Evolutionary conservation across 2,329 filamentous ascomycete genomes (phyloP), one percentile per base, ranked within the genome.

Genomic region (Teratosphaeria nubilosa): DNA sequence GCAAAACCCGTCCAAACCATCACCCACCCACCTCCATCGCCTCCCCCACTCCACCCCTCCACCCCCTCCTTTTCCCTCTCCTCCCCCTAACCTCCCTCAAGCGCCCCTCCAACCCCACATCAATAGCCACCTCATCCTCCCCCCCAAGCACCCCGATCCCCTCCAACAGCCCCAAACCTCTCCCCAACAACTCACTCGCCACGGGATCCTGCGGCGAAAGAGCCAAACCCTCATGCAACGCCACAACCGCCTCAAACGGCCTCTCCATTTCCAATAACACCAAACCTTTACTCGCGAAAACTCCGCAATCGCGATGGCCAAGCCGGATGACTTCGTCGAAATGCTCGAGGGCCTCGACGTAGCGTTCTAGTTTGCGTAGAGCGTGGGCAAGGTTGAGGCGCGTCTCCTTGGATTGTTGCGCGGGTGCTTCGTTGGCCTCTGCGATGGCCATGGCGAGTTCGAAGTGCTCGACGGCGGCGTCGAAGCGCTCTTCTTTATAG

Each of bases 321-420:
- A 89, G 83, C 13, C 92, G 81, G 31, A 96, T 80, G 31, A 95
- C 94, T 67, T 91, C 86, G 63, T 96, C 88, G 66, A 96, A 97
- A 69, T 92, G 83, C 1, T 78, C 80, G 11, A 97, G 79, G 0
- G 92, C 87, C 56, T 88, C 83, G 31, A 86, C 80, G 64, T 86
- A 85, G 58, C 83, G 79, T 1, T 85, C 81, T 57, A 87, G 75
- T 20, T 90, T 85, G 56, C 94, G 84, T 62, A 91, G 86, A 0
- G 92, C 88, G 70, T 99, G 94, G 0, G 86, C 95, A 16, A 99
- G 80, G 67, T 99, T 99, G 3, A 89, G 89, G 45, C 91, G 84
- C 0, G 88, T 91, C 2, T 90, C 84, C 2, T 96, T 77, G 86
- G 89, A 95, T 1, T 92, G 88, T 53, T 84, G 82, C 0, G 89